Base-by-base conservation (phyloP, 805 yeast genomes). In the Dipodascus albidus region DNA sequence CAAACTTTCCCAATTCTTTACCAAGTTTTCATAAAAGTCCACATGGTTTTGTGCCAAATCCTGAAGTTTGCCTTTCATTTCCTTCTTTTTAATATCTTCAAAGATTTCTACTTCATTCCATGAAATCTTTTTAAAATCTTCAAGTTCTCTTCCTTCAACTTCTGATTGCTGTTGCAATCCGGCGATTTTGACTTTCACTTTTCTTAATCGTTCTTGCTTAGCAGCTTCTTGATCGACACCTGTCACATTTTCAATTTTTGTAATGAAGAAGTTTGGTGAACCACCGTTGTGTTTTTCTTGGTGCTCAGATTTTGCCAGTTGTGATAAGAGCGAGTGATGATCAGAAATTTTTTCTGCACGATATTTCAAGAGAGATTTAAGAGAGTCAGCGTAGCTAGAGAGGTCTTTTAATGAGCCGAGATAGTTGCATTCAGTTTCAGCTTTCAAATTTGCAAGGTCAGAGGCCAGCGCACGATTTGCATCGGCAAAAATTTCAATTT, bases 261-360 rank as follows among this genome's bases (percentile, higher is more conserved):
- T 74, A 1, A 81, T 74, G 52, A 81, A 67, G 60, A 76, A 79
- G 54, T 77, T 76, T 22, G 76, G 67, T 11, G 79, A 75, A 6
- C 75, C 72, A 27, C 82, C 80, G 9, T 81, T 71, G 54, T 75
- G 67, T 22, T 81, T 80, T 59, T 91, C 98, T 41, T 71, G 70
- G 33, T 27, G 6, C 50, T 78, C 74, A 0, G 95, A 81, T 62
- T 87, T 85, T 44, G 75, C 74, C 53, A 89, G 71, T 68, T 91
- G 93, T 53, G 85, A 93, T 42, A 80, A 78, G 48, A 91, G 72
- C 51, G 86, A 95, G 64, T 93, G 96, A 62, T 84, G 82, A 66
- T 93, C 99, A 23, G 90, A 78, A 60, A 86, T 89, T 66, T 90
- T 90, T 63, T 88, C 89, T 62, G 93, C 98, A 59, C 91, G 88